phyloP scores from a whole-genome alignment of 805 yeast species.

The Candida boleticola region DNA sequence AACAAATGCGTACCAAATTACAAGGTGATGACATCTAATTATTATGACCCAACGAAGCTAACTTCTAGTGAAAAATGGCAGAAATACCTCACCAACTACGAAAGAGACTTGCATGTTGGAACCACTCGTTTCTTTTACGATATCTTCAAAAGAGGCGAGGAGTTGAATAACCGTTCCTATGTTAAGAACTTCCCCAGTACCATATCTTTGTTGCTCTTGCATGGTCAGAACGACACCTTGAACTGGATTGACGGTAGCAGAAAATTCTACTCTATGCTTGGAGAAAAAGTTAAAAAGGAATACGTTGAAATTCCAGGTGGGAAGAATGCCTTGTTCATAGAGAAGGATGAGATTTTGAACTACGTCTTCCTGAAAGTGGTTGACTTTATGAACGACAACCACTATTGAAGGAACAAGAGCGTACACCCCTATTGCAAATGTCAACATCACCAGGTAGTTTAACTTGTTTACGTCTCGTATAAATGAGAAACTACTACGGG shows the following conservation, averaged over 20 bases:
- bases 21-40: conserved; percentile 24
- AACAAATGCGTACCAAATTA: conserved; percentile 43
- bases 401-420: background rate
- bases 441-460: too few species aligned
- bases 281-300: conserved; percentile 31
- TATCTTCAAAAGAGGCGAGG: conserved; percentile 61
- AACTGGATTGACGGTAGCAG: conserved; percentile 53
- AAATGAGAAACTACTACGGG: too few species aligned
- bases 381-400: conserved; percentile 26
- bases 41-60: conserved; percentile 45
- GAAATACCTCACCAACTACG: conserved; percentile 40
- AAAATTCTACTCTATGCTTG: conserved; percentile 34
- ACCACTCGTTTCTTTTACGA: conserved; percentile 59
- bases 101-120: conserved; percentile 39
- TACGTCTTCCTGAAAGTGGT: conserved; percentile 34
- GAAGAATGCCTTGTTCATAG: conserved; percentile 47
- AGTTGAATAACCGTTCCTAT: conserved; percentile 36
- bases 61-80: conserved; percentile 49
- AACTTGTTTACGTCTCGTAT: too few species aligned
- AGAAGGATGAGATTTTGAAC: conserved; percentile 40
- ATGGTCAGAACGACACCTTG: conserved; percentile 63
- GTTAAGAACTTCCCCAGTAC: conserved; percentile 35
- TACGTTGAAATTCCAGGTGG: conserved; percentile 27
- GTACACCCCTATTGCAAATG: background rate
- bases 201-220: conserved; percentile 54